Evolutionary conservation across 2,329 filamentous ascomycete genomes (phyloP), one percentile per base, ranked within the genome.

Genomic region (Xylariaceae sp.): DNA sequence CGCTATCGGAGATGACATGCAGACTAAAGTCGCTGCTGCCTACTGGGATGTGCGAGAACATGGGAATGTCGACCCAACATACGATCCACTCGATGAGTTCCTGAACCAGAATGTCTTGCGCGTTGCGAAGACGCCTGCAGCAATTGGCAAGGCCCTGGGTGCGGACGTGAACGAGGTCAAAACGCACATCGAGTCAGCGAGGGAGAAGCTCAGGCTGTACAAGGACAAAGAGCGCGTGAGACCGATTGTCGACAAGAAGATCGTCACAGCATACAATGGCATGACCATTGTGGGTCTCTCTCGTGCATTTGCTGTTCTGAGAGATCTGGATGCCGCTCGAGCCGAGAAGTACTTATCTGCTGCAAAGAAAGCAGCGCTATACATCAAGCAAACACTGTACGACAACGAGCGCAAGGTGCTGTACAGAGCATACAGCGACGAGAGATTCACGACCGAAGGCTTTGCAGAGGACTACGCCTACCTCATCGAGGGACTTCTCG

Each of bases 391-490:
- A 11, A 80, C 87, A 19, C 76, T 97, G 1, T 96, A 89, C 75
- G 82, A 92, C 55, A 65, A 75, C 9, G 58, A 73, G 1, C 76
- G 75, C 0, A 79, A 80, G 42, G 78, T 80, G 3, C 71, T 97
- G 14, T 88, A 85, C 64, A 81, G 91, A 44, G 82, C 92, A 39
- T 95, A 86, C 69, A 82, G 83, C 30, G 81, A 85, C 53, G 77
- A 81, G 56, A 73, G 82, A 9, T 83, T 85, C 27, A 75, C 82
- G 15, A 84, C 82, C 0, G 75, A 77, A 36, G 91, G 82, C 0
- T 95, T 97, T 68, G 89, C 92, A 1, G 94, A 97, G 60, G 94
- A 99, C 70, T 97, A 97, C 64, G 90, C 92, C 2, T 96, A 92
- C 67, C 68, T 97, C 38, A 87, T 90, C 44, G 82, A 86, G 44